Percentiles rank a stretch among this genome's conserved stretches.
phyloP scores from a whole-genome alignment of 371 early-diverging fungal species.

The Mortierella sp. region DNA sequence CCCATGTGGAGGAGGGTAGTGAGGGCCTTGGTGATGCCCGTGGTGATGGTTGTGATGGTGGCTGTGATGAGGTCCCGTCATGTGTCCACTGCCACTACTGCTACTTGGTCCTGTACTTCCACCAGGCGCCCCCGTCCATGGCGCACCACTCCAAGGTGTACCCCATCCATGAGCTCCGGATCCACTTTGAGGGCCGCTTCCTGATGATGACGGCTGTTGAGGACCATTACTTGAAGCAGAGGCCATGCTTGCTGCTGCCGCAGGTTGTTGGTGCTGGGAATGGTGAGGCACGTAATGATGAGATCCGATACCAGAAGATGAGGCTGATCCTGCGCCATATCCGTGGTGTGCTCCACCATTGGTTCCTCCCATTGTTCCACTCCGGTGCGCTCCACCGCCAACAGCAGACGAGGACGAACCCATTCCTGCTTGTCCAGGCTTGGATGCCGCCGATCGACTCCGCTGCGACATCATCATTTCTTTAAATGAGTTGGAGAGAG shows the following conservation, averaged over 20 bases:
- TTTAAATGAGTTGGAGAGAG: constrained; percentile 37
- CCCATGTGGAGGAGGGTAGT: no score
- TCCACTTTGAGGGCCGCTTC: constrained; percentile 4
- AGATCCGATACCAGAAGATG: constrained; percentile 12
- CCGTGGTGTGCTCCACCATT: constrained; percentile 23
- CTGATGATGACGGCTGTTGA: constrained; percentile 25
- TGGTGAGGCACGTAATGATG: constrained; percentile 52
- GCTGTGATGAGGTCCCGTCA: no score
- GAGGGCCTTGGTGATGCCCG: no score
- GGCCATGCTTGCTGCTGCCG: constrained; percentile 29
- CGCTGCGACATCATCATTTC: constrained; percentile 35
- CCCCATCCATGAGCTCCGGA: not conserved
- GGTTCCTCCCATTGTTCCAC: constrained; percentile 24
- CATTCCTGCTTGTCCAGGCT: constrained; percentile 14
- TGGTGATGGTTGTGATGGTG: no score
- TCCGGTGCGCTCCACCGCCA: constrained; percentile 29
- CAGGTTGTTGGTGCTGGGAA: constrained; percentile 33
- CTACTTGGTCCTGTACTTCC: constrained; percentile 36
- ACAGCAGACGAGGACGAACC: constrained; percentile 10
- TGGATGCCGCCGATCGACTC: constrained; percentile 28
- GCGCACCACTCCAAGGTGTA: constrained; percentile 17
- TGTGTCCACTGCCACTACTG: no score
- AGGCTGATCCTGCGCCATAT: constrained; percentile 25
- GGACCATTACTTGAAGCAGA: constrained; percentile 26
- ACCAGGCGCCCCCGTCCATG: constrained; percentile 41